Percentiles rank a stretch among this genome's conserved stretches.
Evolutionary conservation across 139 green algal species (phyloP).

Genomic region (Pseudopediastrum boryanum): DNA sequence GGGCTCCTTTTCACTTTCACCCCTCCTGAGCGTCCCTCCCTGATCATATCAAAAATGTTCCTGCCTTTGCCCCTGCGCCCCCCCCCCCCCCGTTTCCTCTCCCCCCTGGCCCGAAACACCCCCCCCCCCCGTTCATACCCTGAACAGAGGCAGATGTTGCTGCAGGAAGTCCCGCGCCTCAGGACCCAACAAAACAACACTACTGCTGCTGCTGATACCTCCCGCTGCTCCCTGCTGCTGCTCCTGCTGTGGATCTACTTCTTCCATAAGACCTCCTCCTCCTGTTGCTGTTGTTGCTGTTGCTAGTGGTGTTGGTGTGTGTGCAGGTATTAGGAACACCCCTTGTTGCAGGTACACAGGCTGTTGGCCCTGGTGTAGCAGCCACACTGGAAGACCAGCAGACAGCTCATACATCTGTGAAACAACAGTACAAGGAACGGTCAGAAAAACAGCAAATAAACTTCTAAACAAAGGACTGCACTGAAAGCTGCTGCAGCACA

Average conservation of each 20-base stretch:
- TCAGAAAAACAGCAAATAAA: no score
- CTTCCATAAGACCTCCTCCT: background rate
- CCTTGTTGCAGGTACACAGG: constrained; percentile 57
- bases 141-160: constrained; percentile 58
- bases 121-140: no score
- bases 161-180: constrained; percentile 58
- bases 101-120: no score
- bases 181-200: constrained; percentile 27
- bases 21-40: no score
- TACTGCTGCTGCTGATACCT: constrained; percentile 20
- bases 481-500: no score
- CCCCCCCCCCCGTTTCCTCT: no score
- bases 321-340: constrained; percentile 57
- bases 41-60: no score
- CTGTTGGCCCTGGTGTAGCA: constrained; percentile 55
- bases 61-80: no score
- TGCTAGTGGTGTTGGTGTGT: background rate
- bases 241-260: constrained; percentile 2
- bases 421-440: background rate
- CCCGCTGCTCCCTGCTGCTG: background rate
- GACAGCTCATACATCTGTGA: constrained; percentile 60
- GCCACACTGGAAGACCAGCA: constrained; percentile 56
- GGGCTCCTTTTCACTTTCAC: no score
- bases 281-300: constrained; percentile 17
- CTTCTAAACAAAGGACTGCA: no score